These are phyloP conservation scores for Sphagnurus paluster DNA, from an alignment of 1,284 basidiomycete genomes.

Conservation along the genomic window DNA sequence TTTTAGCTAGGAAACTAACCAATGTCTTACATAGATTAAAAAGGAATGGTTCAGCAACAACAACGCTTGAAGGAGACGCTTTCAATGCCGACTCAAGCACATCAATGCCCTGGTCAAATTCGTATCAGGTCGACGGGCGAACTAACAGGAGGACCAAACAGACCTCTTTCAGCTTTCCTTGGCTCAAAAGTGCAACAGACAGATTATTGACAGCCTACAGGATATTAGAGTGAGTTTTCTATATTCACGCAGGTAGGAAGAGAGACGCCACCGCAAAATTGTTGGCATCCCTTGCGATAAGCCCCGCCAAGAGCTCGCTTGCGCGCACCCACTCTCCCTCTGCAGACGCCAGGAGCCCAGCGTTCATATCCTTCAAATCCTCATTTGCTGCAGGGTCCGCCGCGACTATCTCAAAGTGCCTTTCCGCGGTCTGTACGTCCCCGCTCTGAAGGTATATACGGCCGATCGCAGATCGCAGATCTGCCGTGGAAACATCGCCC, in stretches of 20 bases:
- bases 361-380: slow-evolving; percentile 56
- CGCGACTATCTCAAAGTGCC: slow-evolving; percentile 53
- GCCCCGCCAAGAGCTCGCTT: slow-evolving; percentile 38
- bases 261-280: slow-evolving; percentile 48
- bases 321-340: slow-evolving; percentile 68
- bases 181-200: slow-evolving; percentile 65
- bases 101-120: slow-evolving; percentile 55
- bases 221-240: neutral
- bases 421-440: slow-evolving; percentile 53
- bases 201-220: slow-evolving; percentile 76
- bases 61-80: slow-evolving; percentile 64
- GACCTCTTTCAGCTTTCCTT: slow-evolving; percentile 74
- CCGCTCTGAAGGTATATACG: slow-evolving; percentile 77
- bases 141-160: slow-evolving; percentile 8
- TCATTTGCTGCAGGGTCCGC: slow-evolving; percentile 44
- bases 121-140: neutral
- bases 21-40: slow-evolving; percentile 83
- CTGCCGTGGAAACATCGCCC: slow-evolving; percentile 43
- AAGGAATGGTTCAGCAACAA: slow-evolving; percentile 74
- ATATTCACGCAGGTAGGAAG: neutral
- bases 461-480: slow-evolving; percentile 64
- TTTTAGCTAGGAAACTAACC: too few species aligned
- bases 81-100: slow-evolving; percentile 62
- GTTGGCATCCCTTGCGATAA: slow-evolving; percentile 52
- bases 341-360: slow-evolving; percentile 60